A percentile compares a stretch with the other conserved stretches of the same genome.
Evolutionary conservation across 176 grass and related monocot species (phyloP).

Genomic region (Themeda triandra): DNA sequence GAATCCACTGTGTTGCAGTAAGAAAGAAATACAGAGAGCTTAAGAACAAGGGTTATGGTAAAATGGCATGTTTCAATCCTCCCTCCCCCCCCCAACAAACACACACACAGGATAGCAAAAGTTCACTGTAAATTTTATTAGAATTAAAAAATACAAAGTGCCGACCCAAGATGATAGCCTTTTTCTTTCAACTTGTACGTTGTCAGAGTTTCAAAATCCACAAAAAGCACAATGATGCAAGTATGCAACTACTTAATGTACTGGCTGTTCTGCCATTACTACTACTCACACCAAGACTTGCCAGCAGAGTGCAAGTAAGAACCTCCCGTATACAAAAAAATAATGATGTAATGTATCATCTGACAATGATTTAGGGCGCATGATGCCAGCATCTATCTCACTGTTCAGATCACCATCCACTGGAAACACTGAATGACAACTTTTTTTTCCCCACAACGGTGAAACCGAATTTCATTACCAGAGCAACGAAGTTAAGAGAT

Average conservation of each 20-base stretch:
- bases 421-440: too few relatives aligned
- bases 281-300: background rate
- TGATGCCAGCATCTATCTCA: background rate
- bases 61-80: background rate
- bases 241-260: background rate
- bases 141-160: too few relatives aligned
- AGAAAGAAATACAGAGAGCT: slow-evolving; percentile 6
- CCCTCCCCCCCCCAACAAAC: too few relatives aligned
- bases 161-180: too few relatives aligned
- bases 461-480: too few relatives aligned
- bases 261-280: background rate
- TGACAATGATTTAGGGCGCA: background rate
- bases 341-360: background rate
- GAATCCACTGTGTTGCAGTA: background rate
- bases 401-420: background rate
- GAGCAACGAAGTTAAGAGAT: too few relatives aligned
- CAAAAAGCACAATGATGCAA: background rate
- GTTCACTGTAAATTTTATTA: too few relatives aligned
- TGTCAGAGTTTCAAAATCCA: background rate
- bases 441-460: too few relatives aligned
- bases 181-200: background rate
- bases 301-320: background rate
- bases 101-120: background rate
- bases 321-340: background rate
- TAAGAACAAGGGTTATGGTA: background rate